These are phyloP conservation scores for Aspergillus quadricinctus DNA, from an alignment of 2,329 filamentous ascomycete genomes.

Conservation along the genomic window DNA sequence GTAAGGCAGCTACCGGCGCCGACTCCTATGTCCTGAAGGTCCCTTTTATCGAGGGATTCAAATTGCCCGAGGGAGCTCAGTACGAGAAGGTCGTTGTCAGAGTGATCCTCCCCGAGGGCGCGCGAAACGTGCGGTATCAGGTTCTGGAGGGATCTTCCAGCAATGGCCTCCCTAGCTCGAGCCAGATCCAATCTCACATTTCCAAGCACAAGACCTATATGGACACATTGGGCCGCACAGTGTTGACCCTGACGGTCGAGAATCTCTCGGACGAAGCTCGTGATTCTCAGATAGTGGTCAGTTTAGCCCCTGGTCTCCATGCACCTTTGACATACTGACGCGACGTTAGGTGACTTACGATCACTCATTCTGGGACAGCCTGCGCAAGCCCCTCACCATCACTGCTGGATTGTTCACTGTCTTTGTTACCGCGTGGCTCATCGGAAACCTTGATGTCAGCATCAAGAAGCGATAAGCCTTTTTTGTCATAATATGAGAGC, in stretches of 20 bases:
- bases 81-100: constrained; percentile 78
- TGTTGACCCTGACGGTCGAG: constrained; percentile 71
- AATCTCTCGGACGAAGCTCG: constrained; percentile 90
- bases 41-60: constrained; percentile 89
- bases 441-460: constrained; percentile 76
- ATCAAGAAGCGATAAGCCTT: constrained; percentile 57
- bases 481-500: constrained; percentile 11
- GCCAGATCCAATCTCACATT: constrained; percentile 50
- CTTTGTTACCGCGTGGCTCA: constrained; percentile 68
- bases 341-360: constrained; percentile 67
- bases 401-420: constrained; percentile 68
- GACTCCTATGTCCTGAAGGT: constrained; percentile 82
- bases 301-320: constrained; percentile 11
- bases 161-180: constrained; percentile 64
- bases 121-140: constrained; percentile 58
- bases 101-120: constrained; percentile 85
- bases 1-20: constrained; percentile 52
- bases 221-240: constrained; percentile 85
- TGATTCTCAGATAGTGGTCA: constrained; percentile 70
- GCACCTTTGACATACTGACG: constrained; percentile 4
- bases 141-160: constrained; percentile 65
- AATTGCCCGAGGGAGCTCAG: constrained; percentile 76
- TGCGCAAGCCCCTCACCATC: constrained; percentile 83
- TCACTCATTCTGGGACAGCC: constrained; percentile 66
- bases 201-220: constrained; percentile 82